Base-by-base conservation (phyloP, 177 flowering plant species). In the Tripterygium wilfordii region DNA sequence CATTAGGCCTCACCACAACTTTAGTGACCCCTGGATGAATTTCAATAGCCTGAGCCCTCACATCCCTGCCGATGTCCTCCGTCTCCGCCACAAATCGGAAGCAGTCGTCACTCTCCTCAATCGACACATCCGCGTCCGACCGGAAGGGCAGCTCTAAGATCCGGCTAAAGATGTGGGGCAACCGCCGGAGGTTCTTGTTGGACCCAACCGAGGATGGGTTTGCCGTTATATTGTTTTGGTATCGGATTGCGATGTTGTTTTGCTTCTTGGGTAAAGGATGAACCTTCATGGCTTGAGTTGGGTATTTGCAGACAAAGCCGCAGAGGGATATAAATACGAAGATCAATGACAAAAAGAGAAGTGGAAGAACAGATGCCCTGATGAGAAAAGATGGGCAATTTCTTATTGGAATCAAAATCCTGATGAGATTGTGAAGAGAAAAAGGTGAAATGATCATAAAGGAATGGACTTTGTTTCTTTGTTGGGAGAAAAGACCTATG, bases 121-220 rank as follows among this genome's bases (percentile, higher is more conserved):
- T 52, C 16, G 54, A 60, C 4, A 88, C 92, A 35, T 85, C 82
- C 25, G 98, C 83, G 24, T 91, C 95, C 3, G 95, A 83, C 44
- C 68, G 68, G 36, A 88, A 77, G 0, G 95, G 96, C 0, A 91
- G 82, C 63, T 83, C 96, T 18, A 91, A 68, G 1, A 91, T 94
- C 51, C 80, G 82, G 21, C 56, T 74, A 69, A 91, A 88, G 46
- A 88, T 71, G 61, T 88, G 98, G 21, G 98, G 98, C 29, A 88
- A 68, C 8, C 96, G 66, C 20, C 92, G 75, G 36, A 83, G 83
- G 67, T 79, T 78, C 74, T 83, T 83, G 62, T 60, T 69, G 42
- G 27, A 24, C 10, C 68, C 27, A 8, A 46, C 52, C 27, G 42
- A 38, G 8, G n/a, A 20, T 2, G 42, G 42, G 42, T 20, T n/a